phyloP scores from a whole-genome alignment of 306 rosid species.

The Quercus suber region DNA sequence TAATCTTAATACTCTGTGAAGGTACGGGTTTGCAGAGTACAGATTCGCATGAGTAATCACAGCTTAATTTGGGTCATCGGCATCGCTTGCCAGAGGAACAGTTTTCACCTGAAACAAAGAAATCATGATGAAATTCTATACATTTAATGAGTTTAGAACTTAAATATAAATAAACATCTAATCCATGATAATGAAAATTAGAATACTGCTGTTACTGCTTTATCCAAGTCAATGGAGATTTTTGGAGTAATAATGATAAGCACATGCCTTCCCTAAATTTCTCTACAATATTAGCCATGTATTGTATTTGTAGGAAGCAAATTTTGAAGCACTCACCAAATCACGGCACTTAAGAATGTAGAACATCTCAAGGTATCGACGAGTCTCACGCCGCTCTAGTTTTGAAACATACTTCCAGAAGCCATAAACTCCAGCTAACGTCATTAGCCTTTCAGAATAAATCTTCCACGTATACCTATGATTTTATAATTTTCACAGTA shows the following conservation, averaged over 20 bases:
- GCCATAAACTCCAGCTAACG: constrained; percentile 86
- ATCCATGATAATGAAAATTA: not conserved
- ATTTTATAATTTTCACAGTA: constrained; percentile 10
- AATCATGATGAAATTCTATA: not conserved
- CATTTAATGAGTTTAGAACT: not conserved
- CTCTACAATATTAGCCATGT: not conserved
- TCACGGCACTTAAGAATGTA: constrained; percentile 88
- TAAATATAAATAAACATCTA: constrained; percentile 1
- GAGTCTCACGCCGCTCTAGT: constrained; percentile 83
- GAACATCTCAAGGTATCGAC: constrained; percentile 93
- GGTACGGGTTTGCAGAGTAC: constrained; percentile 8
- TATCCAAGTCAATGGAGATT: not conserved
- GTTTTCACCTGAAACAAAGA: constrained; percentile 59
- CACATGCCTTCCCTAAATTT: not conserved
- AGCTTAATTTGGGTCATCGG: constrained; percentile 47
- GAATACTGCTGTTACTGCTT: constrained; percentile 6
- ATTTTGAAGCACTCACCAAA: constrained; percentile 56
- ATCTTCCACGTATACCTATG: constrained; percentile 92
- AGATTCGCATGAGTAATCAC: not conserved
- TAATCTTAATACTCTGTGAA: constrained; percentile 14
- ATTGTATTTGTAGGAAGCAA: not conserved
- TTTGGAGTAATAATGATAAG: not conserved
- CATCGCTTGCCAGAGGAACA: constrained; percentile 63
- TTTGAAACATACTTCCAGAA: constrained; percentile 97
- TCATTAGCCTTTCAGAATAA: constrained; percentile 88